These are phyloP conservation scores for Acacia crassicarpa DNA, from an alignment of 306 rosid species.

Conservation along the genomic window DNA sequence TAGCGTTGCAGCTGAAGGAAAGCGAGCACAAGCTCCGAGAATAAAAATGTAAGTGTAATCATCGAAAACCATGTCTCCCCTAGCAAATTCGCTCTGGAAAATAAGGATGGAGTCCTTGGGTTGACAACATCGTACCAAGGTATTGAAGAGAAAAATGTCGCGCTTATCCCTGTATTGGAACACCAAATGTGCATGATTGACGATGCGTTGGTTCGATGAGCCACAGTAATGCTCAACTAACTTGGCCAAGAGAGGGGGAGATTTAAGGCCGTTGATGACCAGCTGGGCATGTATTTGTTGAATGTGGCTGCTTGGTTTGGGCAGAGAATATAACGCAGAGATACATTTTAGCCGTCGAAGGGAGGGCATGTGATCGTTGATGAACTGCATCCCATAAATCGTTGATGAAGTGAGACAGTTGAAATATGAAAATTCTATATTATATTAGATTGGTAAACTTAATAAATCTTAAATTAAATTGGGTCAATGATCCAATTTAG, in stretches of 20 bases:
- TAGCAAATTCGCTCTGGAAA: conserved; percentile 51
- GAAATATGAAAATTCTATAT: too few species aligned
- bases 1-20: conserved; percentile 52
- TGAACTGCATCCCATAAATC: background rate
- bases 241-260: conserved; percentile 50
- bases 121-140: conserved; percentile 56
- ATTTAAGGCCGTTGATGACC: conserved; percentile 56
- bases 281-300: conserved; percentile 67
- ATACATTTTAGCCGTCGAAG: conserved; percentile 51
- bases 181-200: conserved; percentile 50
- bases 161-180: conserved; percentile 39
- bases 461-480: too few species aligned
- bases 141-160: conserved; percentile 62
- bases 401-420: too few species aligned
- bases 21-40: conserved; percentile 81
- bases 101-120: conserved; percentile 50
- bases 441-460: too few species aligned
- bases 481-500: too few species aligned
- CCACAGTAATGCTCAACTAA: conserved; percentile 52
- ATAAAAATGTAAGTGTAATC: conserved; percentile 56
- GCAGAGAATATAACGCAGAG: conserved; percentile 36
- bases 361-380: conserved; percentile 32
- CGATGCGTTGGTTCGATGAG: conserved; percentile 31
- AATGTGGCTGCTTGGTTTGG: conserved; percentile 40
- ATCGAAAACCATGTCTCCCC: conserved; percentile 48